These are phyloP conservation scores for Pythium chondricola DNA, from an alignment of 352 stramenopile species.

Conservation along the genomic window DNA sequence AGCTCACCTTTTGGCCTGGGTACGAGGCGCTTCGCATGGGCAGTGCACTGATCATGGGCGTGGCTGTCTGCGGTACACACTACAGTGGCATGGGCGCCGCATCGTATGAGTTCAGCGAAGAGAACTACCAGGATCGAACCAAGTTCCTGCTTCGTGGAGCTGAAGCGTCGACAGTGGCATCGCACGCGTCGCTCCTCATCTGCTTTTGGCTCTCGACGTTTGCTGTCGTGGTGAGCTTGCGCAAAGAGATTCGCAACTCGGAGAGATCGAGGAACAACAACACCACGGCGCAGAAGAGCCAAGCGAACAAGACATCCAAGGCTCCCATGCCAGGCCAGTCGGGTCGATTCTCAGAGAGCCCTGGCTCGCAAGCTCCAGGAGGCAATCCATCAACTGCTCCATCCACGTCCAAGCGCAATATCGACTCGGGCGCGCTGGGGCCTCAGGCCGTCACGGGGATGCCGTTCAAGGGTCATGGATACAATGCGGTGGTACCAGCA, in stretches of 20 bases:
- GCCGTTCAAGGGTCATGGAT: conserved; percentile 1
- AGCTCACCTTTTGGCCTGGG: conserved; percentile 63
- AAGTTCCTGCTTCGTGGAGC: conserved; percentile 29
- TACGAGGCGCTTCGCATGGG: conserved; percentile 44
- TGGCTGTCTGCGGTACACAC: conserved; percentile 65
- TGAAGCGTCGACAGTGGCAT: conserved; percentile 31
- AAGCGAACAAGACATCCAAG: conserved; percentile 9
- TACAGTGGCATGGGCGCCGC: conserved; percentile 59
- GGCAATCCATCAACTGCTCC: too few species aligned
- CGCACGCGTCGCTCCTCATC: conserved; percentile 40
- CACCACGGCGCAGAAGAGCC: conserved; percentile 7
- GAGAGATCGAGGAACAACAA: not conserved
- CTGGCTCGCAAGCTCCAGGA: not conserved
- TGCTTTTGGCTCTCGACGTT: conserved; percentile 54
- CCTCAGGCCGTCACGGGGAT: too few species aligned
- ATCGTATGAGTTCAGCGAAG: conserved; percentile 37
- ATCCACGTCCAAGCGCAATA: too few species aligned
- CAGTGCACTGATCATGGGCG: conserved; percentile 62
- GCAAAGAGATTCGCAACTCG: conserved; percentile 15
- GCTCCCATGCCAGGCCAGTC: conserved; percentile 3
- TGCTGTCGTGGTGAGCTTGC: conserved; percentile 15
- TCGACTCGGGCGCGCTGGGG: too few species aligned
- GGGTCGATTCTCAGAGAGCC: conserved; percentile 1
- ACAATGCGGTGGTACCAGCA: conserved; percentile 6
- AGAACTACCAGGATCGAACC: conserved; percentile 23